Evolutionary conservation across 306 rosid species (phyloP).

Genomic region (Crataegus laevigata): DNA sequence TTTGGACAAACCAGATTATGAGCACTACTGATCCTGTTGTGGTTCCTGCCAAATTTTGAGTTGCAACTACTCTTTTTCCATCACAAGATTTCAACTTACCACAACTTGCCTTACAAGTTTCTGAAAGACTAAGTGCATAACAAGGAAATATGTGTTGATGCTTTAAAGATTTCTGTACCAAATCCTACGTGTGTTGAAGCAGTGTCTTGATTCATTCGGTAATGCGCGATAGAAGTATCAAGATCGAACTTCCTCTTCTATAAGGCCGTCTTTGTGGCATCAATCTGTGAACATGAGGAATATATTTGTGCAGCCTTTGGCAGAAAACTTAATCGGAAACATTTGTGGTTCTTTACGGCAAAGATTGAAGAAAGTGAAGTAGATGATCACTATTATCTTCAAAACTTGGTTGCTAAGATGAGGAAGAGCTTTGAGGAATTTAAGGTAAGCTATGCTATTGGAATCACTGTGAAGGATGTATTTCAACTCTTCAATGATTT

Average conservation of each 20-base stretch:
- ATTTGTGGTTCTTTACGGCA: not conserved
- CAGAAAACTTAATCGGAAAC: not conserved
- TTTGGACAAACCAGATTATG: conserved; percentile 3
- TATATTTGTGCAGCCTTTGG: not conserved
- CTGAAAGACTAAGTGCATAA: not conserved
- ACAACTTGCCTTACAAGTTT: not conserved
- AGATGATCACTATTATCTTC: not conserved
- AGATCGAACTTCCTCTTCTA: not conserved
- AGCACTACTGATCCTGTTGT: not conserved
- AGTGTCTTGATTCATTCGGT: conserved; percentile 16
- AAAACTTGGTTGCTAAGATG: not conserved
- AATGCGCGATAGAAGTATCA: not conserved
- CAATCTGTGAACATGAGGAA: not conserved
- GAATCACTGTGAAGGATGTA: not conserved
- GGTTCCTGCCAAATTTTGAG: not conserved
- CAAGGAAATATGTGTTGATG: conserved; percentile 11
- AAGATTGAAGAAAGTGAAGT: not conserved
- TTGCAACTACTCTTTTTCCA: not conserved
- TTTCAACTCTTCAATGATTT: not conserved
- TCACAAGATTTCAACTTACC: conserved; percentile 1
- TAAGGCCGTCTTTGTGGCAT: conserved; percentile 2
- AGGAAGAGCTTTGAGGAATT: not conserved
- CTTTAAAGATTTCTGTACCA: conserved; percentile 15
- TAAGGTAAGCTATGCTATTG: not conserved
- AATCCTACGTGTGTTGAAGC: conserved; percentile 12